Base-by-base conservation (phyloP, 2,329 filamentous ascomycete species). In the Botrytis deweyae region DNA sequence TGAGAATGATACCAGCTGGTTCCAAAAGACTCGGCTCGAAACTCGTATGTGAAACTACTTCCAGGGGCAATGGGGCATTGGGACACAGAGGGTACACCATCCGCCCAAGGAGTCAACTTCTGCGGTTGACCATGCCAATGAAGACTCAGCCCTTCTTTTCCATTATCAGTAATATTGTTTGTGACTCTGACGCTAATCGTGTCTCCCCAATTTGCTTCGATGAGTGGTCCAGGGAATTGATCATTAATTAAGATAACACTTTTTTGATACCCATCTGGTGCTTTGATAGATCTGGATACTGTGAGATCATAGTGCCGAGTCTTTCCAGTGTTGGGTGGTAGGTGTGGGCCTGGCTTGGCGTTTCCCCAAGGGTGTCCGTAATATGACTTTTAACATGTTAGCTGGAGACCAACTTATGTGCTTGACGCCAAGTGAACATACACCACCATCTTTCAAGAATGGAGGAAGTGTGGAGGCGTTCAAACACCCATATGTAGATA, bases 51-150 rank as follows among this genome's bases (percentile, higher is more conserved):
- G 52, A 77, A 77, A 18, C 63, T 73, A 49, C 72, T 61, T 33
- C 74, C 87, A 0, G 87, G 86, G 0, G 87, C 82, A 73, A 92
- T 88, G 2, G 91, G 90, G 76, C 91, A 93, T 80, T 93, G 90
- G 8, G 85, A 85, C 20, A 87, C 80, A 18, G 85, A 83, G 49
- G 82, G 82, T 0, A 83, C 82, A 18, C 84, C 84, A 76, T 86
- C 84, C 75, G 59, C 62, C 70, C 82, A 81, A 72, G 72, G 77
- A 33, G 69, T 76, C 22, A 52, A 40, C 66, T 73, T 80, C 76
- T 88, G 85, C 25, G 84, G 83, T 46, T 88, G 75, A 36, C 85
- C 87, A 86, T 86, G 25, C 83, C 82, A 66, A 84, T 88, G 73
- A 78, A 75, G 80, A 78, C 81, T 81, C 81, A 74, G 82, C 52